Evolutionary conservation across 2,329 filamentous ascomycete genomes (phyloP), one percentile per base, ranked within the genome.

Genomic region (Aspergillus pseudoterreus): DNA sequence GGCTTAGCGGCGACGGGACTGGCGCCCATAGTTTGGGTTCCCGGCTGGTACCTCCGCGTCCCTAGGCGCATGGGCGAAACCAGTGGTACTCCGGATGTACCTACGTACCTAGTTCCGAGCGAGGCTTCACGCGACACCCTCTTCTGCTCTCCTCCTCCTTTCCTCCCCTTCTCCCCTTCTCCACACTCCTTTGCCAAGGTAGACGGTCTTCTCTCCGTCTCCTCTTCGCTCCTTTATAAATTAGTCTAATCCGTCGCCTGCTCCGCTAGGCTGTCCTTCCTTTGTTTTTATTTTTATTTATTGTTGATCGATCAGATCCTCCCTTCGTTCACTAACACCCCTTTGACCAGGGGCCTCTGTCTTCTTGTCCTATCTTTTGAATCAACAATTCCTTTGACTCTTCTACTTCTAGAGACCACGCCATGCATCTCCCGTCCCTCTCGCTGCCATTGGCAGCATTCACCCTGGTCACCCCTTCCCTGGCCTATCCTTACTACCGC

Each of bases 371-470:
- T 43, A 38, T 41, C 9, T 14, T 41, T 12, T n/a, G 3, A 4
- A n/a, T 17, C 33, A 17, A 8, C 35, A 38, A 1, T 3, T 17
- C n/a, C 14, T 10, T 11, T 8, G 27, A 30, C 27, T 30, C 27
- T 10, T 30, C 4, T 19, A 19, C 27, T 10, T 30, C 27, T 30
- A 30, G 8, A 30, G 27, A 11, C 27, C 22, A n/a, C 45, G 56
- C 41, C 33, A 69, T 69, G 65, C 64, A 59, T 54, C 38, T 63
- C 12, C 30, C 54, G 30, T 52, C 52, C 36, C 47, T 61, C 22
- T 64, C 65, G n/a, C 47, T 67, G 19, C 58, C 60, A 44, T 49
- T 64, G n/a, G 53, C 56, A 44, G 57, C 52, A 4, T 44, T 68
- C 50, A 48, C 61, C 51, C 52, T 69, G 9, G 54, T 58, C 42